phyloP scores from a whole-genome alignment of 176 grass and related monocot genomes.

The Aechmea fasciata region DNA sequence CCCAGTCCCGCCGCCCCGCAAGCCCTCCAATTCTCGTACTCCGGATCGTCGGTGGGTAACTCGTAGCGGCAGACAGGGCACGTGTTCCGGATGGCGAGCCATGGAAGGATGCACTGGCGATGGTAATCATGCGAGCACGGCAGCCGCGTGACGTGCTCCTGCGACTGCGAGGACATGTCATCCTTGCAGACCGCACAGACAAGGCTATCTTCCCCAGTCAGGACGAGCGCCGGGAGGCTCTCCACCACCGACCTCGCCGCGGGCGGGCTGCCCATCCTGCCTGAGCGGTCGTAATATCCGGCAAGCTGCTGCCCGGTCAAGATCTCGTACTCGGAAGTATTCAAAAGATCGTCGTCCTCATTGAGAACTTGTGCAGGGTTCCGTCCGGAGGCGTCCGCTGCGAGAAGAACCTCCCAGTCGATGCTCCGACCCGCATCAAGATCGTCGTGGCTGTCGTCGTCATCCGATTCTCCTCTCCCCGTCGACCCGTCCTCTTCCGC shows the following conservation, averaged over 20 bases:
- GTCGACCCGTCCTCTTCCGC: conserved; percentile 30
- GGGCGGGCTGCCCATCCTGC: conserved; percentile 34
- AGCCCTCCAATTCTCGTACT: conserved; percentile 46
- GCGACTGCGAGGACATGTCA: conserved; percentile 30
- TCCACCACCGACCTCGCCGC: conserved; percentile 44
- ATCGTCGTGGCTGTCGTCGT: neutral
- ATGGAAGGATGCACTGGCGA: conserved; percentile 42
- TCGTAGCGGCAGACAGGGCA: conserved; percentile 69
- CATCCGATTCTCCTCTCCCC: conserved; percentile 8
- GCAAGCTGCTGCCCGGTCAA: conserved; percentile 28
- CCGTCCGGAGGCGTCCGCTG: too few species aligned
- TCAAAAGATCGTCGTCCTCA: too few species aligned
- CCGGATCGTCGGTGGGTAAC: conserved; percentile 64
- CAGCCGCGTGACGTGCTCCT: conserved; percentile 43
- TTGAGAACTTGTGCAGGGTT: too few species aligned
- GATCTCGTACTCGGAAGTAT: too few species aligned
- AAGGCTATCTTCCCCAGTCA: conserved; percentile 17
- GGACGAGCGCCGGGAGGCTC: conserved; percentile 31
- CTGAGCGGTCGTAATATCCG: neutral
- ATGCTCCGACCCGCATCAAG: conserved; percentile 3
- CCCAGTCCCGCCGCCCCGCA: neutral
- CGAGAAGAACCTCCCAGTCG: conserved; percentile 48
- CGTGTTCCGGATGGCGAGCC: conserved; percentile 56
- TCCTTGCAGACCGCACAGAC: conserved; percentile 67
- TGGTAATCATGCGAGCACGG: conserved; percentile 65